Evolutionary conservation across 2,329 filamentous ascomycete species (phyloP).

Genomic region (Ceratocystis alfenasii): DNA sequence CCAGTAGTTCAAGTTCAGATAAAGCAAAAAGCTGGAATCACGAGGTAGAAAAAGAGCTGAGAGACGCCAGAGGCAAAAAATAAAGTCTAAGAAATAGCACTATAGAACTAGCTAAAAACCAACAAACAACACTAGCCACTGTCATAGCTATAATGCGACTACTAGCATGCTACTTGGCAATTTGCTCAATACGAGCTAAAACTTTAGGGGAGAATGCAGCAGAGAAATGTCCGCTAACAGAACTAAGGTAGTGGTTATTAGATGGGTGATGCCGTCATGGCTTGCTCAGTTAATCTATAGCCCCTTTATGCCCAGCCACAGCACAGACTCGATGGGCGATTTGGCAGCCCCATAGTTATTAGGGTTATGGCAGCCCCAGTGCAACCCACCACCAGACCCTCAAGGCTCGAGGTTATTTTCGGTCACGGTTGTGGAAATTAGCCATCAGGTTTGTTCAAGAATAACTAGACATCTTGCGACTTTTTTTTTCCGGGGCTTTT

Average conservation of each 20-base stretch:
- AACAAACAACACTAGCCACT: not conserved
- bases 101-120: not conserved
- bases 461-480: no score
- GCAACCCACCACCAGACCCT: no score
- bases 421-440: no score
- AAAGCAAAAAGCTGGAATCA: not conserved
- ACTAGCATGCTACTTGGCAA: not conserved
- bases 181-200: constrained; percentile 3
- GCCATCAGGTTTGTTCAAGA: no score
- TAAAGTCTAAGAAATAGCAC: not conserved
- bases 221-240: not conserved
- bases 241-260: not conserved
- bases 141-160: not conserved
- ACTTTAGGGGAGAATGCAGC: not conserved
- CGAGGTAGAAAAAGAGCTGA: not conserved
- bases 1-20: not conserved
- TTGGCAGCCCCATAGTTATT: not conserved
- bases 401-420: no score
- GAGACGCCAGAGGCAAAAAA: no score
- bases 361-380: not conserved
- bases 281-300: not conserved
- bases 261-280: not conserved
- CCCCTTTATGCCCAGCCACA: constrained; percentile 12
- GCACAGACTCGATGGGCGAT: not conserved
- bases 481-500: not conserved